These are phyloP conservation scores for Phaeosphaeriaceae sp. DNA, from an alignment of 2,329 filamentous ascomycete species.

Conservation along the genomic window DNA sequence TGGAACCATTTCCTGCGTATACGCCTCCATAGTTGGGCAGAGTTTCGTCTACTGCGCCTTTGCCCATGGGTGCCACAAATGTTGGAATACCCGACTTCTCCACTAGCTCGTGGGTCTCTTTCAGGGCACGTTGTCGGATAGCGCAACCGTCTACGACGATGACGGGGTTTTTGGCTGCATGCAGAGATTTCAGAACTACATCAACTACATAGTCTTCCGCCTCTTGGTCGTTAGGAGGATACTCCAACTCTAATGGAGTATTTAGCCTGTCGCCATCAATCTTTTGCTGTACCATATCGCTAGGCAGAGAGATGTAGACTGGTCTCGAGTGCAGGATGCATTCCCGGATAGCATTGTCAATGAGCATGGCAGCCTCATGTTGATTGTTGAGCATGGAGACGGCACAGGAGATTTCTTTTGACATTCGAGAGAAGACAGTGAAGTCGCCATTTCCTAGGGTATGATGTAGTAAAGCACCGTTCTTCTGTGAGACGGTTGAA, in stretches of 20 bases:
- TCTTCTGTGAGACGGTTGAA: constrained; percentile 48
- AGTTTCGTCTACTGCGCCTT: constrained; percentile 80
- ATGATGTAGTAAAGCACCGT: constrained; percentile 54
- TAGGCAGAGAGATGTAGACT: constrained; percentile 83
- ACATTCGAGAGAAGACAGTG: constrained; percentile 83
- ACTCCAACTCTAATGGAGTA: constrained; percentile 71
- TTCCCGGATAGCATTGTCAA: constrained; percentile 77
- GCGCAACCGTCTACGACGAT: constrained; percentile 85
- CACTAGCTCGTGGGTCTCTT: constrained; percentile 75
- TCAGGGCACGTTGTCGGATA: constrained; percentile 74
- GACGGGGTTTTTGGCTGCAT: constrained; percentile 74
- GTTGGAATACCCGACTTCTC: constrained; percentile 77
- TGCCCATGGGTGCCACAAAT: constrained; percentile 91
- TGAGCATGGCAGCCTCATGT: constrained; percentile 72
- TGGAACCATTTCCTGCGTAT: constrained; percentile 80
- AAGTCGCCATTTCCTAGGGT: constrained; percentile 69
- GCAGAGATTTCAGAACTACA: constrained; percentile 75
- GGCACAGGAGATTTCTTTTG: constrained; percentile 71
- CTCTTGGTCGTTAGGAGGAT: constrained; percentile 69
- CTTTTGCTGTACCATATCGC: constrained; percentile 78
- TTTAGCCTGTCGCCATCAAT: constrained; percentile 75
- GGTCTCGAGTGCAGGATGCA: constrained; percentile 77
- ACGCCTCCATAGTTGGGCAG: constrained; percentile 81
- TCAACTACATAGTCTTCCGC: constrained; percentile 84
- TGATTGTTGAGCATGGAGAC: constrained; percentile 74